Percentiles rank a stretch among this genome's conserved stretches.
phyloP scores from a whole-genome alignment of 768 basidiomycete species.

The Dentipellis fragilis region DNA sequence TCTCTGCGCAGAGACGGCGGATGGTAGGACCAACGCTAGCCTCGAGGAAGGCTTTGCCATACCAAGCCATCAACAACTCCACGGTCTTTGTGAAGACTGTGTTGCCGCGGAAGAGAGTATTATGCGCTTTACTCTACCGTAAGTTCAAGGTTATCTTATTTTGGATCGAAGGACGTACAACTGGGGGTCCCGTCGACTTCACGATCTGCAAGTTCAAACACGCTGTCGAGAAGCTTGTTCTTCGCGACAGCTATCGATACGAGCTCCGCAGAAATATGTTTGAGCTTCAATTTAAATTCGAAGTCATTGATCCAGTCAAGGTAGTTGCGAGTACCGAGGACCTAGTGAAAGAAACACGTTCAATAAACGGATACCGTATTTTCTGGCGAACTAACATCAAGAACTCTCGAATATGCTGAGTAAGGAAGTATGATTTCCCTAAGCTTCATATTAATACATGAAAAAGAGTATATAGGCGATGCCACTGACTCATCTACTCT shows the following conservation, averaged over 20 bases:
- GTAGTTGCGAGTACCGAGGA: constrained; percentile 49
- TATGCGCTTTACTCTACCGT: constrained; percentile 42
- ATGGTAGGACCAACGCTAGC: constrained; percentile 66
- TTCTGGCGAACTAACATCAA: constrained; percentile 34
- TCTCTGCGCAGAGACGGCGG: constrained; percentile 60
- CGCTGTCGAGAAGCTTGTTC: constrained; percentile 53
- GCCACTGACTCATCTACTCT: constrained; percentile 62
- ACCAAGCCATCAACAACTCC: constrained; percentile 73
- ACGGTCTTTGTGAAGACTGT: constrained; percentile 48
- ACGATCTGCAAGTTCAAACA: constrained; percentile 56
- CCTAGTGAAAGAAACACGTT: constrained; percentile 23
- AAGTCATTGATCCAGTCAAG: constrained; percentile 70
- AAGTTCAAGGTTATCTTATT: not conserved
- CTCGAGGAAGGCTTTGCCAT: constrained; percentile 74
- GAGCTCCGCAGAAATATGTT: constrained; percentile 48
- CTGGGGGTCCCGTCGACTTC: constrained; percentile 63
- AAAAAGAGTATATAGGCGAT: not conserved
- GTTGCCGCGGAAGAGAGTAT: constrained; percentile 65
- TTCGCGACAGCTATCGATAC: constrained; percentile 64
- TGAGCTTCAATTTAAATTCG: constrained; percentile 56
- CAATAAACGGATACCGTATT: not conserved
- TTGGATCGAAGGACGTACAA: constrained; percentile 33
- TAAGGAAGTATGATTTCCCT: constrained; percentile 78
- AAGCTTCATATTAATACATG: not conserved
- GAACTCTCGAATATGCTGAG: constrained; percentile 47